Evolutionary conservation across 139 green algal genomes (phyloP), one percentile per base, ranked within the genome.

Genomic region (Edaphochlamys debaryana): DNA sequence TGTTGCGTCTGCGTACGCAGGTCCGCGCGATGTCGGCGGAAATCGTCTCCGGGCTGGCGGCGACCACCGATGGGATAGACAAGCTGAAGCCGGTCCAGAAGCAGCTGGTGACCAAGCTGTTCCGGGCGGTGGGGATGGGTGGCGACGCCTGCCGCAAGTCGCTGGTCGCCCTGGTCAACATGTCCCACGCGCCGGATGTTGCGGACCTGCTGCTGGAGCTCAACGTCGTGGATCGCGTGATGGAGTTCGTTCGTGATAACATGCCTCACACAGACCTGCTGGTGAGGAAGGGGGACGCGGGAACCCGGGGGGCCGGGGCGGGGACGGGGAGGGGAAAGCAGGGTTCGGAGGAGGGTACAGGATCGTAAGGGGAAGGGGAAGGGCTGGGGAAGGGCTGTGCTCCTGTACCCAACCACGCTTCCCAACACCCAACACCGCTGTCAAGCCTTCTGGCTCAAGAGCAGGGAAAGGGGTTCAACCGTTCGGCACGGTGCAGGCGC

Each of bases 131-230:
- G 0, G 72, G 91, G 19, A 41, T 69, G 0, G 82, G 88, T 20
- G 42, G 54, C 0, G 69, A 67, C 7, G 37, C 37, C n/a, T 69
- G 45, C 30, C 23, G 79, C 4, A 66, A 89, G 58, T 89, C 91
- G 15, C 60, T 94, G 9, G 79, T 77, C 5, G 82, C 91, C 0
- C 87, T 97, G 3, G 94, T 97, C 19, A 97, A 97, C 84, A 84
- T 97, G 3, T 92, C 88, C 5, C 91, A 96, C 78, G 86, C 85
- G 69, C 36, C 63, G 2, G 70, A 29, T 0, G 25, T 83, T 30
- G 64, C 64, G 32, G 67, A 73, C 8, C 0, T 77, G 29, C 79
- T 98, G 50, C 71, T 96, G 50, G 62, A 87, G 17, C 40, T 89
- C 6, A 89, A 87, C 19, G 85, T 82, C 2, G 71, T 91, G 2